A percentile compares a stretch with the other conserved stretches of the same genome.
These are phyloP conservation scores for Hygrocybe punicea DNA, from an alignment of 768 basidiomycete species.

Conservation along the genomic window DNA sequence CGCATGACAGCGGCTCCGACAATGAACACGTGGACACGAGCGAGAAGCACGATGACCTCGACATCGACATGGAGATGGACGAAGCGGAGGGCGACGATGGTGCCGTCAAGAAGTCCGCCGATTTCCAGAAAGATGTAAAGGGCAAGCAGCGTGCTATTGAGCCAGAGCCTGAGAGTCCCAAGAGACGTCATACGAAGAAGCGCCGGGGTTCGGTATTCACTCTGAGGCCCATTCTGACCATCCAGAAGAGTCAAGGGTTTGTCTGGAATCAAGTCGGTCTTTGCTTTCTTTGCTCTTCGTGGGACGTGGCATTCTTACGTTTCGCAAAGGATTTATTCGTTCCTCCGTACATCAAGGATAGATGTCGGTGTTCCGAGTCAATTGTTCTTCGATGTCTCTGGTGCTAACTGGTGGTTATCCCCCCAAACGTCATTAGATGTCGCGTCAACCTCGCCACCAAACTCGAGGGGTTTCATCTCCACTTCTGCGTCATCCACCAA, in stretches of 20 bases:
- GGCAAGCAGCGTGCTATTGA: conserved; percentile 80
- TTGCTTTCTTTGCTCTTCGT: background rate
- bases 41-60: conserved; percentile 37
- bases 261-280: conserved; percentile 82
- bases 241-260: conserved; percentile 83
- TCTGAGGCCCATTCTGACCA: conserved; percentile 79
- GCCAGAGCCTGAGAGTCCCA: conserved; percentile 52
- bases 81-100: conserved; percentile 39
- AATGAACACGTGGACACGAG: conserved; percentile 24
- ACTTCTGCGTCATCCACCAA: conserved; percentile 66
- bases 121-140: conserved; percentile 60
- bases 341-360: conserved; percentile 84
- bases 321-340: conserved; percentile 70
- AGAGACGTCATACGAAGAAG: conserved; percentile 51
- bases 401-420: background rate
- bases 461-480: conserved; percentile 60
- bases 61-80: conserved; percentile 60
- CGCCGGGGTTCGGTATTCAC: conserved; percentile 55
- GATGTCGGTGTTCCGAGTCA: conserved; percentile 64
- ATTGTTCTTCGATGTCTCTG: too few species aligned
- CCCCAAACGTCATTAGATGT: conserved; percentile 49
- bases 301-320: conserved; percentile 7
- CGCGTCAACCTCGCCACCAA: conserved; percentile 79
- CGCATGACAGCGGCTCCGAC: conserved; percentile 19
- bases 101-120: conserved; percentile 34